Conservation (phyloP, 768 basidiomycete species). For the Pleurotus tuber-regium region DNA sequence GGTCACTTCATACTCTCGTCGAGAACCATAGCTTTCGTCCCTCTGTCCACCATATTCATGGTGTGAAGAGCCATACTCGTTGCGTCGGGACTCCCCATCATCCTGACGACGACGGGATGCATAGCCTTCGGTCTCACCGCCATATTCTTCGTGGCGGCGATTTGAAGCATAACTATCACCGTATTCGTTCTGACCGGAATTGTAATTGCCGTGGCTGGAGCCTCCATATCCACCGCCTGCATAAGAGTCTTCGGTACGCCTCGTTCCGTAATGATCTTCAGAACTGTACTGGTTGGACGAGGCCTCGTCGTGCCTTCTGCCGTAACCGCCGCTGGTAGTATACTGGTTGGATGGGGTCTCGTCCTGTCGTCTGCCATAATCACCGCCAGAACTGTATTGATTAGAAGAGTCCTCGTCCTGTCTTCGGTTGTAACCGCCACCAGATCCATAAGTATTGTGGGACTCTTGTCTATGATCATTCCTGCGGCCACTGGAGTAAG, state of each 20-base stretch:
- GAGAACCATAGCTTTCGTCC: constrained; percentile 1
- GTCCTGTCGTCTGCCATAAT: too few species aligned
- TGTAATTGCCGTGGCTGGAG: too few species aligned
- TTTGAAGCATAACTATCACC: background rate
- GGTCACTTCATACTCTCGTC: background rate
- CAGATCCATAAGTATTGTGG: constrained; percentile 9
- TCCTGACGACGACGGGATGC: constrained; percentile 12
- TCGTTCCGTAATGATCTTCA: too few species aligned
- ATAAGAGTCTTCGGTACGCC: too few species aligned
- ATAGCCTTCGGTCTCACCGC: constrained; percentile 15
- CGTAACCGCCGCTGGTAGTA: constrained; percentile 5
- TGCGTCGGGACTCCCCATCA: background rate
- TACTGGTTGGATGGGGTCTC: too few species aligned
- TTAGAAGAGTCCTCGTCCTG: too few species aligned
- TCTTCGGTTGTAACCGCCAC: constrained; percentile 11
- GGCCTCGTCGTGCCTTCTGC: background rate
- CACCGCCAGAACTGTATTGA: too few species aligned
- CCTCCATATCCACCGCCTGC: too few species aligned
- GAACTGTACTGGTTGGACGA: too few species aligned
- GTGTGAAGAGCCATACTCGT: background rate
- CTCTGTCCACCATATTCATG: too few species aligned
- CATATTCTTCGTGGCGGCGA: constrained; percentile 10
- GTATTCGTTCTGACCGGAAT: background rate
- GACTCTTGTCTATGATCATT: background rate
- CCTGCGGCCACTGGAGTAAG: too few species aligned